These are phyloP conservation scores for Solanum stenotomum DNA, from an alignment of 257 asterid species.

Conservation along the genomic window DNA sequence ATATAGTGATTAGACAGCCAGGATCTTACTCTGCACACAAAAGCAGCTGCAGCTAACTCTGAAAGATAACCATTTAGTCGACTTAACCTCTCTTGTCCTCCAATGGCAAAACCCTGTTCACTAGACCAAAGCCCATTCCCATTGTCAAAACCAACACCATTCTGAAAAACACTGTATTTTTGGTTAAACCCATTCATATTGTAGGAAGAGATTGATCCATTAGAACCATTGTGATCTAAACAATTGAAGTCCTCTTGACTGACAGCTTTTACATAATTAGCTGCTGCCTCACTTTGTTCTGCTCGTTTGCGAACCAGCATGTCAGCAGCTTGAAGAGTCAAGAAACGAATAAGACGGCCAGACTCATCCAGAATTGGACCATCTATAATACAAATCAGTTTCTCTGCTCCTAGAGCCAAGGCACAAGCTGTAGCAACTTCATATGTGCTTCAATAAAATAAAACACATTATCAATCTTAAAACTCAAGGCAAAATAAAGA, in stretches of 20 bases:
- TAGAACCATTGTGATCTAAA: slow-evolving; percentile 17
- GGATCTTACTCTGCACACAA: slow-evolving; percentile 82
- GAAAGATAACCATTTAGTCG: slow-evolving; percentile 76
- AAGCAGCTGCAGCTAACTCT: slow-evolving; percentile 95
- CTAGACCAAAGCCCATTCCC: slow-evolving; percentile 85
- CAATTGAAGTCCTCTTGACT: slow-evolving; percentile 41
- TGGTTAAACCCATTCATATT: slow-evolving; percentile 34
- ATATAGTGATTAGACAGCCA: background rate
- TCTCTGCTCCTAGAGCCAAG: slow-evolving; percentile 87
- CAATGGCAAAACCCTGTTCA: slow-evolving; percentile 90
- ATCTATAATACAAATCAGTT: slow-evolving; percentile 78
- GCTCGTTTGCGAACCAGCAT: slow-evolving; percentile 65
- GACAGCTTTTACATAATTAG: slow-evolving; percentile 83
- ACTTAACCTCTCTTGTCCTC: slow-evolving; percentile 89
- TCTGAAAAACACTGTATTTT: slow-evolving; percentile 55
- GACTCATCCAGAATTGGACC: slow-evolving; percentile 78
- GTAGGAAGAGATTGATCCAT: slow-evolving; percentile 16
- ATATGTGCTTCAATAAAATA: slow-evolving; percentile 55
- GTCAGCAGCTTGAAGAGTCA: slow-evolving; percentile 84
- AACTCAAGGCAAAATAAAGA: background rate
- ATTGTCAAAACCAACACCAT: slow-evolving; percentile 91
- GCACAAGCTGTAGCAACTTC: slow-evolving; percentile 99
- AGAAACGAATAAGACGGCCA: slow-evolving; percentile 70
- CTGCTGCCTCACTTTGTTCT: slow-evolving; percentile 79
- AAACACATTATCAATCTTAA: background rate